A percentile compares a stretch with the other conserved stretches of the same genome.
Evolutionary conservation across 768 basidiomycete genomes (phyloP).

Genomic region (Mycena pura): DNA sequence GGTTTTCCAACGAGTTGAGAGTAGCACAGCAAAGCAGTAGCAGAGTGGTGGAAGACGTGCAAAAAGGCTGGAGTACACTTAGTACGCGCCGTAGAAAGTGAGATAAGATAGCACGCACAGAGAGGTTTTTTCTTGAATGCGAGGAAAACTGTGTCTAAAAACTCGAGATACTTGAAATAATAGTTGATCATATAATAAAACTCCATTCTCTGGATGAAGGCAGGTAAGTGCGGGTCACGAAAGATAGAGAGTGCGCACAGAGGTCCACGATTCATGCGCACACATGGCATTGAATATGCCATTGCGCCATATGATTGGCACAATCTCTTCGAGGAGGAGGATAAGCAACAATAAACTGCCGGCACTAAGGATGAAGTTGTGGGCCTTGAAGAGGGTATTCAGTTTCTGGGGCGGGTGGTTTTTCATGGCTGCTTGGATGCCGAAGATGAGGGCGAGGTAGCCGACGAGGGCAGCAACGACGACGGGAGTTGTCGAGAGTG

Average conservation of each 20-base stretch:
- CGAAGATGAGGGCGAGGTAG: conserved; percentile 91
- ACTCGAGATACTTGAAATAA: conserved; percentile 96
- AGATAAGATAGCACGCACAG: conserved; percentile 58
- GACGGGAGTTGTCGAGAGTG: conserved; percentile 78
- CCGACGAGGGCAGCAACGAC: conserved; percentile 75
- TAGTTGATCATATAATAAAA: conserved; percentile 99
- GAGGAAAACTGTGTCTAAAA: conserved; percentile 95
- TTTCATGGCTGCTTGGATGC: conserved; percentile 84
- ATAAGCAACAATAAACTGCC: conserved; percentile 82
- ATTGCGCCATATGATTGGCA: conserved; percentile 75
- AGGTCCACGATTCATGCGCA: conserved; percentile 77
- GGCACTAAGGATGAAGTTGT: conserved; percentile 86
- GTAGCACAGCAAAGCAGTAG: conserved; percentile 93
- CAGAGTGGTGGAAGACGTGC: conserved; percentile 98
- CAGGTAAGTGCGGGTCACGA: conserved; percentile 3
- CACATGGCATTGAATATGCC: conserved; percentile 83
- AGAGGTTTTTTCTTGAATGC: conserved; percentile 97
- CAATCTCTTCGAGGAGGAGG: conserved; percentile 89
- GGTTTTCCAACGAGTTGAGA: conserved; percentile 93
- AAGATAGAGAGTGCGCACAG: conserved; percentile 56
- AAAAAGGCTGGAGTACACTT: conserved; percentile 78
- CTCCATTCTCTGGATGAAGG: conserved; percentile 73
- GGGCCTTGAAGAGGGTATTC: conserved; percentile 81
- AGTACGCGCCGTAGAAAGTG: conserved; percentile 4
- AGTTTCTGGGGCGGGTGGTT: conserved; percentile 74